Conservation (phyloP, 2,329 filamentous ascomycete species). For the Coccinonectria pachysandricola region DNA sequence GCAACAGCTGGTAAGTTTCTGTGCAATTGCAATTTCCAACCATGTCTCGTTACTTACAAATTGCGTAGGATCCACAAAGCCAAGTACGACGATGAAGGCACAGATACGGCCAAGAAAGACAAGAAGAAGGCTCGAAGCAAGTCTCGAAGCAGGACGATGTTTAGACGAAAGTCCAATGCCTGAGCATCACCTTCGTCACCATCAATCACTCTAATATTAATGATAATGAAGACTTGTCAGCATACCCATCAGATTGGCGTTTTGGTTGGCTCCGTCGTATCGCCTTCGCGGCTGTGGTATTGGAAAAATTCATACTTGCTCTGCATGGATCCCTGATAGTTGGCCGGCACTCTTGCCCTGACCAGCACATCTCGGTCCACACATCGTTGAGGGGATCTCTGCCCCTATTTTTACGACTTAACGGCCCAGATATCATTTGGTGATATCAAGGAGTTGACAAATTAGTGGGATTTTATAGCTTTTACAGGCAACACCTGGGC, state of each 20-base stretch:
- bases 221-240: constrained; percentile 22
- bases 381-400: too few species aligned
- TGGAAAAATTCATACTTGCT: too few species aligned
- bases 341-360: too few species aligned
- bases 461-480: too few species aligned
- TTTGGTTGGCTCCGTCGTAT: constrained; percentile 19
- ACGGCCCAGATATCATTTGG: too few species aligned
- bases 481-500: too few species aligned
- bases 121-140: constrained; percentile 64
- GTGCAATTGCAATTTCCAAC: not conserved
- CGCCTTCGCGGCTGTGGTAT: constrained; percentile 6
- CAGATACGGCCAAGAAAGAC: constrained; percentile 33
- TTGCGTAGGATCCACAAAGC: constrained; percentile 97
- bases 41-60: too few species aligned
- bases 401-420: too few species aligned
- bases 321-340: too few species aligned
- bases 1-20: constrained; percentile 81
- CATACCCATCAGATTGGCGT: constrained; percentile 24
- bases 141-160: constrained; percentile 64
- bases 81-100: constrained; percentile 68
- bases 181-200: constrained; percentile 6
- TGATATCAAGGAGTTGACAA: too few species aligned
- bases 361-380: too few species aligned
- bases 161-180: constrained; percentile 45
- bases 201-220: constrained; percentile 14